Evolutionary conservation across 164 flowering plant species (phyloP).

Genomic region (Aristolochia californica): DNA sequence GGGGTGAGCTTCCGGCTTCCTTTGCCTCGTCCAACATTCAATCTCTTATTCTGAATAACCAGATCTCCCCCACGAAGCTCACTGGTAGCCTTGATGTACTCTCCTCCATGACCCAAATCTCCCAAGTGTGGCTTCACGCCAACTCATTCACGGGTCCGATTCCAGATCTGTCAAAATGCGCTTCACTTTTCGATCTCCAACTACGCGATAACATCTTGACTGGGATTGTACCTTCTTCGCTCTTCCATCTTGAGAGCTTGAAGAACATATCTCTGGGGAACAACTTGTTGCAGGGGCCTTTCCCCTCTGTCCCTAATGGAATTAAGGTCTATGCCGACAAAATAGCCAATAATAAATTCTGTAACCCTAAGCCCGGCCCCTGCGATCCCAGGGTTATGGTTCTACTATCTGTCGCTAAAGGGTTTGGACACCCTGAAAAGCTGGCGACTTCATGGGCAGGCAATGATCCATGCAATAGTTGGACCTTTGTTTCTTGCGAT

Average conservation of each 20-base stretch:
- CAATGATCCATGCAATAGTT: slow-evolving; percentile 39
- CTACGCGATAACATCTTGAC: slow-evolving; percentile 41
- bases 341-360: slow-evolving; percentile 29
- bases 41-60: slow-evolving; percentile 38
- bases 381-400: slow-evolving; percentile 44
- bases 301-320: slow-evolving; percentile 19
- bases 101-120: slow-evolving; percentile 23
- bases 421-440: slow-evolving; percentile 34
- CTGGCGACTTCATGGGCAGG: slow-evolving; percentile 49
- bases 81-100: slow-evolving; percentile 32
- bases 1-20: slow-evolving; percentile 30
- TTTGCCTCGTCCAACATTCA: slow-evolving; percentile 21
- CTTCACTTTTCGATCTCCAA: slow-evolving; percentile 30
- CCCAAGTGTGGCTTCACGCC: slow-evolving; percentile 42
- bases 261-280: slow-evolving; percentile 35
- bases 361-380: slow-evolving; percentile 34
- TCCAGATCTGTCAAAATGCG: slow-evolving; percentile 37
- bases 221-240: slow-evolving; percentile 27
- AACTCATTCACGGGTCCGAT: slow-evolving; percentile 37
- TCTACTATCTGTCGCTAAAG: slow-evolving; percentile 35
- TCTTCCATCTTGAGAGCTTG: slow-evolving; percentile 21
- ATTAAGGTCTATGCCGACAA: slow-evolving; percentile 9
- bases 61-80: slow-evolving; percentile 13
- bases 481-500: slow-evolving; percentile 43
- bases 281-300: slow-evolving; percentile 50